Percentiles rank a stretch among this genome's conserved stretches.
phyloP scores from a whole-genome alignment of 768 basidiomycete species.

The Inosperma sp. region DNA sequence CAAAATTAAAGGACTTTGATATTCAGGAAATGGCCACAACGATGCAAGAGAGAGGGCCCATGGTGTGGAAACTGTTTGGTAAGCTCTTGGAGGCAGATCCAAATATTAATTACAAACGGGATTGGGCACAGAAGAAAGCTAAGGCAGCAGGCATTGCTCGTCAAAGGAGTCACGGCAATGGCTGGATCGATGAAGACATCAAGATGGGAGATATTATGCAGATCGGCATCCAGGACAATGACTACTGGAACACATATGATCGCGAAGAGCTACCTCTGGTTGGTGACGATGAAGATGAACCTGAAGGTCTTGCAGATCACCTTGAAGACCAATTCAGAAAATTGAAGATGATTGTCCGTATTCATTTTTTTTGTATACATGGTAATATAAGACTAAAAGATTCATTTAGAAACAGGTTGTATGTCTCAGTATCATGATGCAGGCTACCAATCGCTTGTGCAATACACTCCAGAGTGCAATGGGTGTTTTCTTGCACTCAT shows the following conservation, averaged over 20 bases:
- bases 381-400: background rate
- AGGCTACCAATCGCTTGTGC: constrained; percentile 10
- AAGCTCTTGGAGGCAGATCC: background rate
- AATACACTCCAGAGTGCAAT: constrained; percentile 13
- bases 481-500: constrained; percentile 13
- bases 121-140: background rate
- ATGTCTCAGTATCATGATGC: constrained; percentile 16
- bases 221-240: background rate
- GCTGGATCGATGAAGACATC: background rate
- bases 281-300: background rate
- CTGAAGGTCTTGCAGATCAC: background rate
- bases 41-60: background rate
- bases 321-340: background rate
- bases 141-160: background rate
- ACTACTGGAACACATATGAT: background rate
- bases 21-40: background rate
- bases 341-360: background rate
- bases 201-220: background rate
- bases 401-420: constrained; percentile 15
- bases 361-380: background rate
- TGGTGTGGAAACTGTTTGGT: background rate
- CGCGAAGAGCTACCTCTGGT: background rate
- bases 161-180: background rate
- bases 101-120: background rate
- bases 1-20: background rate